Conservation (phyloP, 2,329 filamentous ascomycete species). For the Fusarium redolens region DNA sequence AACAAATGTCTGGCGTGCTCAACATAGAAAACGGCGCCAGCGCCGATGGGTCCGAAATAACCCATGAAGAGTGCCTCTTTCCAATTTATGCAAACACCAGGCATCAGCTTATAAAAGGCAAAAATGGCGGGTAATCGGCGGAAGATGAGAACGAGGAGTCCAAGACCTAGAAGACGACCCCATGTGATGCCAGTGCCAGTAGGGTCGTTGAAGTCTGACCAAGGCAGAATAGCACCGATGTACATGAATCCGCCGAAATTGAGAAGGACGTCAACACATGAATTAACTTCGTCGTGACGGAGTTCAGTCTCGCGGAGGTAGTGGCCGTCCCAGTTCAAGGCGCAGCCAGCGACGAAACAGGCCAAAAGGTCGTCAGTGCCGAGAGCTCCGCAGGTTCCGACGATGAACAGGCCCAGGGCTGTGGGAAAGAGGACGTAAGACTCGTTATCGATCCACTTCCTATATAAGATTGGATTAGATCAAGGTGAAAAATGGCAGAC, state of each 20-base stretch:
- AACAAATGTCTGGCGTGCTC: conserved; percentile 58
- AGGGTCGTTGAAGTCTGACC: conserved; percentile 63
- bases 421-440: conserved; percentile 64
- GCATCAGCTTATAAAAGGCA: conserved; percentile 66
- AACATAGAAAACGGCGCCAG: conserved; percentile 81
- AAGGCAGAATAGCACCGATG: conserved; percentile 66
- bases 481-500: not conserved
- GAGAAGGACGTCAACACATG: conserved; percentile 66
- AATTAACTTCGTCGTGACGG: conserved; percentile 71
- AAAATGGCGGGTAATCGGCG: conserved; percentile 68
- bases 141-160: conserved; percentile 61
- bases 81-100: conserved; percentile 60
- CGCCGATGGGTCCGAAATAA: conserved; percentile 81
- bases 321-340: conserved; percentile 70
- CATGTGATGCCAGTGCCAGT: conserved; percentile 64
- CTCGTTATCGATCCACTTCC: conserved; percentile 66
- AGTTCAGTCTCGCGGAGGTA: conserved; percentile 65
- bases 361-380: conserved; percentile 70
- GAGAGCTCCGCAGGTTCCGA: conserved; percentile 65
- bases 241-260: conserved; percentile 72
- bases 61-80: conserved; percentile 71
- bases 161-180: conserved; percentile 61
- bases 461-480: conserved; percentile 24
- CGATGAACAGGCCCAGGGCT: conserved; percentile 65
- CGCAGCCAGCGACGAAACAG: conserved; percentile 69